A percentile compares a stretch with the other conserved stretches of the same genome.
These are phyloP conservation scores for Aechmea fasciata DNA, from an alignment of 176 grass and related monocot genomes.

Conservation along the genomic window DNA sequence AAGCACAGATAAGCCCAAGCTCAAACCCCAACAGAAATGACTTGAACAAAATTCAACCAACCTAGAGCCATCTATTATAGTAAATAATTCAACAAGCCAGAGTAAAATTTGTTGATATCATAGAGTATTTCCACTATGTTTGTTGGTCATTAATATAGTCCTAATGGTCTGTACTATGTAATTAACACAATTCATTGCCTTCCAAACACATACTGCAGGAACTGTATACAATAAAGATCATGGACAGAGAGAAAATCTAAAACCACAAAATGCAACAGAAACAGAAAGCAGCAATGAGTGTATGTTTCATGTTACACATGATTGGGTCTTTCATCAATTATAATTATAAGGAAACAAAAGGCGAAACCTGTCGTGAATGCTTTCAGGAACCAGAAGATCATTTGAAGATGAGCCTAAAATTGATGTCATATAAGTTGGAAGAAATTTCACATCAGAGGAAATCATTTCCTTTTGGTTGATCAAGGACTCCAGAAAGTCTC, in stretches of 20 bases:
- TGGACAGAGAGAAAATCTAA: neutral
- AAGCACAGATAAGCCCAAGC: too few species aligned
- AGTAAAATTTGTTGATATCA: too few species aligned
- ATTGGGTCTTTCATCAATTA: neutral
- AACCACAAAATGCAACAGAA: neutral
- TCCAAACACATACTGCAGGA: too few species aligned
- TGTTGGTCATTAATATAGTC: too few species aligned
- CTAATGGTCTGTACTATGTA: too few species aligned
- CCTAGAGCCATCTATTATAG: too few species aligned
- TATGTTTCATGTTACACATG: neutral
- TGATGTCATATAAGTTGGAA: constrained; percentile 67
- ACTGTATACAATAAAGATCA: too few species aligned
- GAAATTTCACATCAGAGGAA: constrained; percentile 58
- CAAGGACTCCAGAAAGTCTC: constrained; percentile 58
- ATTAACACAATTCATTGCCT: too few species aligned
- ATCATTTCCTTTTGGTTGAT: constrained; percentile 73
- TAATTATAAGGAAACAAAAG: constrained; percentile 17
- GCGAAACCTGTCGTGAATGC: constrained; percentile 55
- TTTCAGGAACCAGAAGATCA: constrained; percentile 48
- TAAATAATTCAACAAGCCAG: too few species aligned
- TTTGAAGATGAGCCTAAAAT: constrained; percentile 48
- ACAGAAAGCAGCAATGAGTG: neutral
- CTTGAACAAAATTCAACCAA: too few species aligned
- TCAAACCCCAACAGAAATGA: too few species aligned
- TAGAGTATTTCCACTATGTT: too few species aligned